Conservation (phyloP, 192 early-diverging fungal species). For the Backusella morwellensis region DNA sequence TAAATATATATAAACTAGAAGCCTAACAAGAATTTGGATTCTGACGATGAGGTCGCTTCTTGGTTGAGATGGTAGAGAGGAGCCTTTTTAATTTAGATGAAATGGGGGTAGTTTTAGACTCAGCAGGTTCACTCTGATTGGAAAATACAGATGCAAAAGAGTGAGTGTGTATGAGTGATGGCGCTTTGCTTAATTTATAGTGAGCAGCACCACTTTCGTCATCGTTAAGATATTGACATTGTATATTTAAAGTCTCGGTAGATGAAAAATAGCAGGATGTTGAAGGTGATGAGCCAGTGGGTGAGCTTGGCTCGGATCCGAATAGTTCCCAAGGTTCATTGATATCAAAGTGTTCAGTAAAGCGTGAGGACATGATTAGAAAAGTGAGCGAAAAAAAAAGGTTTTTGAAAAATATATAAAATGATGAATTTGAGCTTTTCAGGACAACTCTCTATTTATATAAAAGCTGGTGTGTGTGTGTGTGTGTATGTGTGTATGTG, state of each 20-base stretch:
- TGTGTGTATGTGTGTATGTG: background rate
- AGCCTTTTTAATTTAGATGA: constrained; percentile 7
- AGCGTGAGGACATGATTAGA: background rate
- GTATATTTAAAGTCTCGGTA: background rate
- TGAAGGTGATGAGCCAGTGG: background rate
- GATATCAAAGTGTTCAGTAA: constrained; percentile 11
- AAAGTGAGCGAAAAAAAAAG: background rate
- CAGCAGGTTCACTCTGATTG: background rate
- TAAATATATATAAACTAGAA: background rate
- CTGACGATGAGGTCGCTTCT: background rate
- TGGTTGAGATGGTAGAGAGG: background rate
- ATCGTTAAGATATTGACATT: background rate
- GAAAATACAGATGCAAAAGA: background rate
- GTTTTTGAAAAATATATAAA: too few relatives aligned
- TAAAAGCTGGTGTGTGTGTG: background rate
- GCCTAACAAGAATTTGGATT: background rate
- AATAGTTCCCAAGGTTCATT: background rate
- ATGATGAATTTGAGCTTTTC: background rate
- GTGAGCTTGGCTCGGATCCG: background rate
- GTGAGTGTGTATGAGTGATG: background rate
- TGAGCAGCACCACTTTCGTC: too few relatives aligned
- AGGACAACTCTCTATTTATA: background rate
- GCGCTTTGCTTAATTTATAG: background rate
- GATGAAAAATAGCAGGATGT: background rate
- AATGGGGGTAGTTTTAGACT: background rate